Base-by-base conservation (phyloP, 2,329 filamentous ascomycete species). In the Tolypocladium ovalisporum region DNA sequence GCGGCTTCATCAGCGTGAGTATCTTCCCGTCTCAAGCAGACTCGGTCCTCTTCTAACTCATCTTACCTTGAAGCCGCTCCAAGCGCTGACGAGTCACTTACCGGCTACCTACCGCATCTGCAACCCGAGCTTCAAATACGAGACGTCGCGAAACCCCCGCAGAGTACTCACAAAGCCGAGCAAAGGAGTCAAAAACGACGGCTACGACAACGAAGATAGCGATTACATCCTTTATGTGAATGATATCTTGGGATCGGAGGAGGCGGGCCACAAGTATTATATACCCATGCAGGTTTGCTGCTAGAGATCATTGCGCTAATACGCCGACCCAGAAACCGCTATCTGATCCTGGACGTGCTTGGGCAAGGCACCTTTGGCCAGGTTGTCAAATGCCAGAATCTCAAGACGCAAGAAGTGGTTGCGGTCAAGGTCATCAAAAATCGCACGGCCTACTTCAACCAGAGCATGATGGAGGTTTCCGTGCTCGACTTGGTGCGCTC, bases 391-490 rank as follows among this genome's bases (percentile, higher is more conserved):
- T 99, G 94, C 70, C 94, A 99, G 72, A 99, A 99, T 67, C 75
- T 99, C 66, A 97, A 96, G 76, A 97, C 94, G 0, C 92, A 97
- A 71, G 94, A 99, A 74, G 94, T 99, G 42, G 94, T 99, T 51
- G 94, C 94, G 4, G 94, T 99, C 64, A 99, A 99, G 75, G 94
- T 99, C 56, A 94, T 99, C 76, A 99, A 99, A 76, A 99, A 99
- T 73, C 87, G 93, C 67, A 99, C 94, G 1, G 94, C 94, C 40
- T 99, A 99, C 73, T 99, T 99, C 78, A 99, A 99, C 70, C 94
- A 99, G 73, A 97, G 94, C 73, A 99, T 99, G 94, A 99, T 99
- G 94, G 94, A 99, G 71, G 94, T 99, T 36, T 99, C 94, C 1
- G 94, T 99, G 29, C 79, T 99, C 58, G 94, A 99, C 73, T 71